Evolutionary conservation across 2,329 filamentous ascomycete genomes (phyloP).

Genomic region (Zasmidium angulare): DNA sequence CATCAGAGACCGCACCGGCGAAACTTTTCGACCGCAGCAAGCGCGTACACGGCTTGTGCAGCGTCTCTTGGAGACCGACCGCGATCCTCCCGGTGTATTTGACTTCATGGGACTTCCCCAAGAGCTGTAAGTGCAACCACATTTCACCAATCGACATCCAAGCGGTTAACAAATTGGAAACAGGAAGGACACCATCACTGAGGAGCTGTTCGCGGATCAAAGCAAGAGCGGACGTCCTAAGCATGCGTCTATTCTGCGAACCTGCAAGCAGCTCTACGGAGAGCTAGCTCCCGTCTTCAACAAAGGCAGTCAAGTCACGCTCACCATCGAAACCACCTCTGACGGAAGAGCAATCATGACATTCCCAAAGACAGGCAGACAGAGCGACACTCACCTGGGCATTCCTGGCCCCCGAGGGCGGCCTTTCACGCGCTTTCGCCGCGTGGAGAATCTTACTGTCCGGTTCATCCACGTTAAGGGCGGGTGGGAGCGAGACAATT

Average conservation of each 20-base stretch:
- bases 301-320: neutral
- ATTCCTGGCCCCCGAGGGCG: too few species aligned
- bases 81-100: neutral
- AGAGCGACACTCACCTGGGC: too few species aligned
- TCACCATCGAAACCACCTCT: neutral
- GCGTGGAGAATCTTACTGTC: too few species aligned
- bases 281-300: neutral
- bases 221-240: neutral
- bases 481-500: too few species aligned
- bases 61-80: neutral
- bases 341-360: neutral
- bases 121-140: neutral
- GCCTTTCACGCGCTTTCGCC: too few species aligned
- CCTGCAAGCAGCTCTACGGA: conserved; percentile 8
- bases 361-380: too few species aligned
- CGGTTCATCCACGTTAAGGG: too few species aligned
- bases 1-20: neutral
- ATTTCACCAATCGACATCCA: too few species aligned
- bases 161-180: too few species aligned
- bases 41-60: neutral
- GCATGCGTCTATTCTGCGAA: neutral
- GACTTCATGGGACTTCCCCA: conserved; percentile 7
- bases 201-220: neutral
- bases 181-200: neutral
- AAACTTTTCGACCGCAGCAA: neutral